Percentiles rank a stretch among this genome's conserved stretches.
phyloP scores from a whole-genome alignment of 805 yeast genomes.

The Barnettozyma wickerhamii region DNA sequence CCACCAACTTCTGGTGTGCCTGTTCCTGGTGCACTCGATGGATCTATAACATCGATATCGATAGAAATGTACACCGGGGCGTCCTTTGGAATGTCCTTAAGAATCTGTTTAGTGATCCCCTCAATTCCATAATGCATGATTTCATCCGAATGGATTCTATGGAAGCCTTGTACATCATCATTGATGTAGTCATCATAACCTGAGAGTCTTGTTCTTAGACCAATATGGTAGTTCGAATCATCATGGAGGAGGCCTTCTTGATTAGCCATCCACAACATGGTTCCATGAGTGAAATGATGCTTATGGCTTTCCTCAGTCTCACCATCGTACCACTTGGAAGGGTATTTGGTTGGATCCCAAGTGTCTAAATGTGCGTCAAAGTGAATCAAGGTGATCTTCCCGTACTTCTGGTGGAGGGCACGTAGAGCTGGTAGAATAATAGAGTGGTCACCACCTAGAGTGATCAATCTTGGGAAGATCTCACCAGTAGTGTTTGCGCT shows the following conservation, averaged over 20 bases:
- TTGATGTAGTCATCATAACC: slow-evolving; percentile 63
- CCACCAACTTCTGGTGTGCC: slow-evolving; percentile 82
- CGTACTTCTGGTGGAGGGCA: slow-evolving; percentile 55
- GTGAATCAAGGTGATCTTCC: slow-evolving; percentile 68
- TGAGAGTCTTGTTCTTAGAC: slow-evolving; percentile 67
- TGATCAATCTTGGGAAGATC: slow-evolving; percentile 56
- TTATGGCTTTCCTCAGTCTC: slow-evolving; percentile 31
- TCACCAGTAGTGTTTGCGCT: not conserved
- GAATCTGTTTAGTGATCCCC: slow-evolving; percentile 53
- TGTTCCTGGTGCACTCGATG: slow-evolving; percentile 71
- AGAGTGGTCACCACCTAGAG: slow-evolving; percentile 83
- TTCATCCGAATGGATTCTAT: slow-evolving; percentile 67
- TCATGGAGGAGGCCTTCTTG: slow-evolving; percentile 56
- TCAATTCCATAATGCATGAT: slow-evolving; percentile 61
- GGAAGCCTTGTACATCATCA: slow-evolving; percentile 66
- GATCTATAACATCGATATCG: slow-evolving; percentile 77
- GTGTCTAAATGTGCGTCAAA: slow-evolving; percentile 87
- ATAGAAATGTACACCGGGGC: slow-evolving; percentile 72
- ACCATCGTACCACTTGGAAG: slow-evolving; percentile 51
- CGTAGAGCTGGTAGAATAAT: slow-evolving; percentile 69
- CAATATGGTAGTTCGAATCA: slow-evolving; percentile 64
- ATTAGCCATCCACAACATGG: slow-evolving; percentile 71
- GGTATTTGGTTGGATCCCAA: slow-evolving; percentile 70
- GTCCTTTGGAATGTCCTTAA: slow-evolving; percentile 51
- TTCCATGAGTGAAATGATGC: slow-evolving; percentile 62